These are phyloP conservation scores for Trichoderma sp. DNA, from an alignment of 2,329 filamentous ascomycete species.

Conservation along the genomic window DNA sequence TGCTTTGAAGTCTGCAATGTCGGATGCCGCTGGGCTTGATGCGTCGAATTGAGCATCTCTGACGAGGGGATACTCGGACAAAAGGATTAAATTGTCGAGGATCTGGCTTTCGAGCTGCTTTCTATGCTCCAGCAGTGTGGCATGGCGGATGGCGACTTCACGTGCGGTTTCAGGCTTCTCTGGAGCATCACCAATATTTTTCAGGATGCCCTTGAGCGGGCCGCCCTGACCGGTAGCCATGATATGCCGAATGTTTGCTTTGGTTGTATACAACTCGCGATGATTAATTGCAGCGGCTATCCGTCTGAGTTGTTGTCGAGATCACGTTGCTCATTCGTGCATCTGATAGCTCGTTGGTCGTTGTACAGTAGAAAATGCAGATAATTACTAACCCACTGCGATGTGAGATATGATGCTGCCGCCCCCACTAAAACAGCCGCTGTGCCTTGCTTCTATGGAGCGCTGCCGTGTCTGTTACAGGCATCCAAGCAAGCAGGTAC, in stretches of 20 bases:
- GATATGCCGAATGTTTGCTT: not conserved
- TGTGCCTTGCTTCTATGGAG: conserved; percentile 19
- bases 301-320: not conserved
- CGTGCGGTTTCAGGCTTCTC: conserved; percentile 45
- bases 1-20: conserved; percentile 65
- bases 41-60: conserved; percentile 42
- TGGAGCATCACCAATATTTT: conserved; percentile 46
- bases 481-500: not conserved
- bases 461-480: not conserved
- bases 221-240: conserved; percentile 36
- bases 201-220: conserved; percentile 61
- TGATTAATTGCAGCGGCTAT: not conserved
- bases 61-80: conserved; percentile 61
- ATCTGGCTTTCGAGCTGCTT: conserved; percentile 78
- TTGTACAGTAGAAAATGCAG: conserved; percentile 5
- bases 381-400: not conserved
- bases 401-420: not conserved
- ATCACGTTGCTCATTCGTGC: not conserved
- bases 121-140: conserved; percentile 76
- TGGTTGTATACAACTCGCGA: not conserved
- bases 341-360: not conserved
- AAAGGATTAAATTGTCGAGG: conserved; percentile 68
- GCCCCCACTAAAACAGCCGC: conserved; percentile 12
- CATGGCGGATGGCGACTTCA: conserved; percentile 78
- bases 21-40: conserved; percentile 54